A percentile compares a stretch with the other conserved stretches of the same genome.
Evolutionary conservation across 2,329 filamentous ascomycete genomes (phyloP).

Genomic region (Penicillium polonicum): DNA sequence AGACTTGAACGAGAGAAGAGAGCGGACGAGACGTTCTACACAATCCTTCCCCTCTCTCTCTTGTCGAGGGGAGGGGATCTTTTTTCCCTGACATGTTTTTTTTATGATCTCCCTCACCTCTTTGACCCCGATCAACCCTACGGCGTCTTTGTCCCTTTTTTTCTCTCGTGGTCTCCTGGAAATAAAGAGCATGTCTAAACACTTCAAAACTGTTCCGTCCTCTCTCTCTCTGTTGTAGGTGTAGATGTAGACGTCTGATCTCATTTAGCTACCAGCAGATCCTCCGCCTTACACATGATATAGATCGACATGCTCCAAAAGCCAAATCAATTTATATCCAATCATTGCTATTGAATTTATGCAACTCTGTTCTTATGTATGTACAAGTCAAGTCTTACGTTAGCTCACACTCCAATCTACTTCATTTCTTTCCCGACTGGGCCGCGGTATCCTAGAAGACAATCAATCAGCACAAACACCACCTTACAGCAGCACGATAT

Average conservation of each 20-base stretch:
- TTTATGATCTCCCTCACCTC: conserved; percentile 28
- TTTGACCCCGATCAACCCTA: conserved; percentile 28
- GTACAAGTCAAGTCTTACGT: not conserved
- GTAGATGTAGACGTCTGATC: conserved; percentile 4
- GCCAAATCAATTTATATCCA: not conserved
- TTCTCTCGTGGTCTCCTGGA: conserved; percentile 33
- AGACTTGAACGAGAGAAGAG: conserved; percentile 26
- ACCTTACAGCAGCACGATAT: not conserved
- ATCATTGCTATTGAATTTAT: not conserved
- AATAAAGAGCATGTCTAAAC: conserved; percentile 34
- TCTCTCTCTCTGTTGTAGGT: conserved; percentile 8
- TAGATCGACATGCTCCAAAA: not conserved
- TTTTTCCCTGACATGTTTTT: conserved; percentile 21
- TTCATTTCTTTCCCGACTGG: conserved; percentile 36
- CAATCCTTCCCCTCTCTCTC: conserved; percentile 11
- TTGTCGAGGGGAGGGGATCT: conserved; percentile 15
- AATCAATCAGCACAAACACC: conserved; percentile 6
- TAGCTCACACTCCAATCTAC: not conserved
- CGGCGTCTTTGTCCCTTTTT: conserved; percentile 28
- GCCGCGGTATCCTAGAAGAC: conserved; percentile 33
- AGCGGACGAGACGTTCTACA: conserved; percentile 23
- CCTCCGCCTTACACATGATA: not conserved
- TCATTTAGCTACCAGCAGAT: not conserved
- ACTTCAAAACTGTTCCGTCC: conserved; percentile 23
- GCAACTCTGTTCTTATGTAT: not conserved